A percentile compares a stretch with the other conserved stretches of the same genome.
These are phyloP conservation scores for Dioscorea dumetorum DNA, from an alignment of 106 monocot species.

Conservation along the genomic window DNA sequence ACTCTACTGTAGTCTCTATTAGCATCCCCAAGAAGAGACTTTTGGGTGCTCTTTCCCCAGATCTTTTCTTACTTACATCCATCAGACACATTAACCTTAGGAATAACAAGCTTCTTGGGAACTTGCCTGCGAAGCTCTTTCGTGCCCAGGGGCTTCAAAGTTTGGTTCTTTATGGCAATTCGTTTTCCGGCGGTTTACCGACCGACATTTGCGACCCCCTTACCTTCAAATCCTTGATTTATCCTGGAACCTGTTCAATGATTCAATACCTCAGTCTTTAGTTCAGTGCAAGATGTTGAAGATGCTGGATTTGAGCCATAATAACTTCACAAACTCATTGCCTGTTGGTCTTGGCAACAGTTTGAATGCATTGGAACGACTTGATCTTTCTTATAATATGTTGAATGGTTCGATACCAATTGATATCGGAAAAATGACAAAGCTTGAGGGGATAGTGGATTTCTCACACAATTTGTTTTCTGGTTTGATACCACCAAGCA, in stretches of 20 bases:
- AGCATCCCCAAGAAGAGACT: conserved; percentile 46
- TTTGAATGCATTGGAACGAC: conserved; percentile 40
- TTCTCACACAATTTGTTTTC: conserved; percentile 81
- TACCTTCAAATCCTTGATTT: conserved; percentile 51
- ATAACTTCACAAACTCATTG: conserved; percentile 39
- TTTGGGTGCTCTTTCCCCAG: conserved; percentile 22
- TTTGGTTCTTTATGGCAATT: conserved; percentile 44
- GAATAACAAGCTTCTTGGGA: conserved; percentile 44
- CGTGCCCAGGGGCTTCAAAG: conserved; percentile 32
- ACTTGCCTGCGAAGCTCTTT: conserved; percentile 27
- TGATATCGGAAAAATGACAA: conserved; percentile 59
- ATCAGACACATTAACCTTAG: conserved; percentile 63
- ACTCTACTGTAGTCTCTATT: conserved; percentile 33
- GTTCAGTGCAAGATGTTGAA: conserved; percentile 38
- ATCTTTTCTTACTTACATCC: conserved; percentile 26
- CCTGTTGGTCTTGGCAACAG: conserved; percentile 47
- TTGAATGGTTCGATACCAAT: conserved; percentile 56
- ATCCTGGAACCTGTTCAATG: conserved; percentile 43
- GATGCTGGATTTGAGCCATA: conserved; percentile 35
- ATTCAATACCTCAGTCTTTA: conserved; percentile 30
- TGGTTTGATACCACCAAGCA: conserved; percentile 56
- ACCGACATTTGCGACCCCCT: conserved; percentile 31
- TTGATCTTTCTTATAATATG: conserved; percentile 66
- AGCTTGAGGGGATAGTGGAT: conserved; percentile 56
- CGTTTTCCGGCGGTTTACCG: conserved; percentile 33